These are phyloP conservation scores for Neurospora crassa DNA, from an alignment of 2,329 filamentous ascomycete species.

Conservation along the genomic window DNA sequence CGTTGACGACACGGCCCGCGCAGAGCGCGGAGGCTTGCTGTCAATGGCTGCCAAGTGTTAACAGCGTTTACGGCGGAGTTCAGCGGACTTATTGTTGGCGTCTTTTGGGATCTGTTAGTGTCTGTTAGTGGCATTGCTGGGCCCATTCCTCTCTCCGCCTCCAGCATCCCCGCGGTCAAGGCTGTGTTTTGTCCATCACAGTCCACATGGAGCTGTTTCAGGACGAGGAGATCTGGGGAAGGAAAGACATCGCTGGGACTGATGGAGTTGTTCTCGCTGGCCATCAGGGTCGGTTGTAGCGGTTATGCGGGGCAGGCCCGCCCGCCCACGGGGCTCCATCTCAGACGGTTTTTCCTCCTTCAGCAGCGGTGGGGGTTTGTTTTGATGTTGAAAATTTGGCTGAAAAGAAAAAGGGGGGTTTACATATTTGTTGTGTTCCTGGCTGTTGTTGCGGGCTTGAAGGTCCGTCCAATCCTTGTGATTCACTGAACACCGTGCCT, in stretches of 20 bases:
- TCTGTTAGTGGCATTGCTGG: neutral
- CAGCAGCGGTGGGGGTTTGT: neutral
- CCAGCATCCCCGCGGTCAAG: neutral
- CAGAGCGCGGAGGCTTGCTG: no score
- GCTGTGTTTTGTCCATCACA: neutral
- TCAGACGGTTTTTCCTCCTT: neutral
- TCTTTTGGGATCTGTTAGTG: neutral
- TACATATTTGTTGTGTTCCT: neutral
- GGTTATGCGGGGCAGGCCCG: no score
- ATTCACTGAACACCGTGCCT: neutral
- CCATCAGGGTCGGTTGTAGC: no score
- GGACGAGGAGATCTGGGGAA: neutral
- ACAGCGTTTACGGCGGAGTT: neutral
- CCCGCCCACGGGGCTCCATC: neutral
- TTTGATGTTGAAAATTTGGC: neutral
- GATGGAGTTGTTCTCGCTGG: no score
- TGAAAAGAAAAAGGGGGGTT: neutral
- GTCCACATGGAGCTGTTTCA: neutral
- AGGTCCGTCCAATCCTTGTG: neutral
- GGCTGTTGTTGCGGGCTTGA: neutral
- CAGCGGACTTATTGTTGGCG: neutral
- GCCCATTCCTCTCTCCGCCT: neutral
- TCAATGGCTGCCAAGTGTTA: neutral
- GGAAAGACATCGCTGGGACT: neutral
- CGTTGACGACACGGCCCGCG: neutral